Percentiles rank a stretch among this genome's conserved stretches.
phyloP scores from a whole-genome alignment of 495 filamentous ascomycete genomes.

The Trypethelium eluteriae region DNA sequence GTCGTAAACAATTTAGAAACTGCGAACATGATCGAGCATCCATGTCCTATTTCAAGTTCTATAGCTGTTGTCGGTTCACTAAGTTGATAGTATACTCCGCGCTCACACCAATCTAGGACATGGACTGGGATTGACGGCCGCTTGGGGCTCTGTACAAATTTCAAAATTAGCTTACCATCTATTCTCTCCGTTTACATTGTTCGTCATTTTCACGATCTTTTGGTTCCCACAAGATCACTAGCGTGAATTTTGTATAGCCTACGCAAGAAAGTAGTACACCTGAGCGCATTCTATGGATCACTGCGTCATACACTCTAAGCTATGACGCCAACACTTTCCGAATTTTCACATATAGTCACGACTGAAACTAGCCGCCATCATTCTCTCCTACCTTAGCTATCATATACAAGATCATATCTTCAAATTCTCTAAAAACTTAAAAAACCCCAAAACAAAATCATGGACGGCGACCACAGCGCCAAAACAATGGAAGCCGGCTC shows the following conservation, averaged over 20 bases:
- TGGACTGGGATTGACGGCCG: background rate
- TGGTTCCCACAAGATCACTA: background rate
- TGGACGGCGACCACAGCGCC: slow-evolving; percentile 18
- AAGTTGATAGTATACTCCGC: background rate
- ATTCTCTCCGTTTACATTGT: background rate
- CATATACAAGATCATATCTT: background rate
- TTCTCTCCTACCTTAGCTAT: background rate
- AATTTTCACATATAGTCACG: background rate
- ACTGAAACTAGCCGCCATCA: background rate
- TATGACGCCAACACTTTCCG: slow-evolving; percentile 2
- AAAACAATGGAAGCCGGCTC: slow-evolving; percentile 17
- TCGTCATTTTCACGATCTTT: background rate
- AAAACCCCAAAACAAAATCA: slow-evolving; percentile 4
- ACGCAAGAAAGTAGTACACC: background rate
- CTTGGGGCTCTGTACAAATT: background rate
- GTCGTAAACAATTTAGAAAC: background rate
- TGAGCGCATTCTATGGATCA: slow-evolving; percentile 5
- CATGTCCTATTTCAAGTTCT: background rate
- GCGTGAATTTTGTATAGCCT: slow-evolving; percentile 6
- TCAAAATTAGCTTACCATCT: background rate
- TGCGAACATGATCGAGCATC: background rate
- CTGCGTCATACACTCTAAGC: slow-evolving; percentile 2
- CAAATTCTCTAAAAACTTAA: background rate
- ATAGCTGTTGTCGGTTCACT: background rate
- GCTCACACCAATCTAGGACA: background rate